Conservation (phyloP, 768 basidiomycete species). For the Hericium coralloides region DNA sequence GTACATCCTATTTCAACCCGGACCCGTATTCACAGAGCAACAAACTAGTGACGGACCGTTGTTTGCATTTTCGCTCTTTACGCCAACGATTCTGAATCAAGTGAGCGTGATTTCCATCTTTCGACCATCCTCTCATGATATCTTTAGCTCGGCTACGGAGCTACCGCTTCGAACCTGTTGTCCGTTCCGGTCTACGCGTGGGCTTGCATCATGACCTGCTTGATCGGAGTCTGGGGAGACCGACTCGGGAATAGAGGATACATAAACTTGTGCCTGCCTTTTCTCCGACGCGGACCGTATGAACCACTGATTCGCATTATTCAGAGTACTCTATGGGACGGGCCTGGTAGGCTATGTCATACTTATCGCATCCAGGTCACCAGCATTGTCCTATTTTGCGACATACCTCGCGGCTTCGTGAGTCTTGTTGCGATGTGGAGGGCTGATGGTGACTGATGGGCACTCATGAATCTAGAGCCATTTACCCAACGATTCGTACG, state of each 20-base stretch:
- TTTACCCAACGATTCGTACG: conserved; percentile 40
- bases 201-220: conserved; percentile 58
- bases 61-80: conserved; percentile 47
- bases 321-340: conserved; percentile 10
- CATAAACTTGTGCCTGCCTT: conserved; percentile 46
- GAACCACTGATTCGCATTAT: background rate
- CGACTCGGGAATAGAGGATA: conserved; percentile 44
- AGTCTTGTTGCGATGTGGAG: conserved; percentile 20
- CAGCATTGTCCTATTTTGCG: conserved; percentile 66
- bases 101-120: conserved; percentile 22
- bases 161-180: conserved; percentile 62
- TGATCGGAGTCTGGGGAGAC: conserved; percentile 56
- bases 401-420: conserved; percentile 63
- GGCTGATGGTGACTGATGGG: background rate
- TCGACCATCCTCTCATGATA: background rate
- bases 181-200: conserved; percentile 74
- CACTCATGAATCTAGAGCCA: conserved; percentile 22
- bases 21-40: conserved; percentile 1
- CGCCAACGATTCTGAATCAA: conserved; percentile 39
- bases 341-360: conserved; percentile 59
- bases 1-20: conserved; percentile 12
- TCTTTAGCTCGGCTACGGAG: conserved; percentile 37
- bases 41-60: conserved; percentile 35
- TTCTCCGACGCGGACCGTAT: background rate
- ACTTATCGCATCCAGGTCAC: conserved; percentile 46